Conservation (phyloP, 768 basidiomycete genomes). For the Hericium alpestre region DNA sequence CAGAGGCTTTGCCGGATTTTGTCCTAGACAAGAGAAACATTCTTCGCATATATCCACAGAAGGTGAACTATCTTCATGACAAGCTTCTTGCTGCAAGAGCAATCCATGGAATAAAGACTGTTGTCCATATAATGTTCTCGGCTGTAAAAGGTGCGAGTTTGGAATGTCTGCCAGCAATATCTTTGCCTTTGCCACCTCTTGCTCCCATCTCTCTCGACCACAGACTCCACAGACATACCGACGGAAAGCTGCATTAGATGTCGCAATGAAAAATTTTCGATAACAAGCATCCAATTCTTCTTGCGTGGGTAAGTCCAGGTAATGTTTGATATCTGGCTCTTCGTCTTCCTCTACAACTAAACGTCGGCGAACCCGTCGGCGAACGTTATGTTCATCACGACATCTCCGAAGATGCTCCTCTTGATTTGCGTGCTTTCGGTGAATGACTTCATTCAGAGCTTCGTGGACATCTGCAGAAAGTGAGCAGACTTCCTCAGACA, state of each 20-base stretch:
- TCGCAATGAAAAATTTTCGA: neutral
- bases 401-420: too few relatives aligned
- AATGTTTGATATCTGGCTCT: neutral
- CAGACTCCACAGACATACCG: neutral
- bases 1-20: neutral
- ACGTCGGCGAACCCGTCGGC: too few relatives aligned
- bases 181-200: neutral
- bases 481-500: too few relatives aligned
- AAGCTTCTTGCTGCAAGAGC: neutral
- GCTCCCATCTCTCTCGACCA: neutral
- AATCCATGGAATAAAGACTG: neutral
- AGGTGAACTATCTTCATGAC: neutral
- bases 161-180: neutral
- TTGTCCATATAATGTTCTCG: neutral
- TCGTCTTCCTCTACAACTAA: too few relatives aligned
- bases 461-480: too few relatives aligned
- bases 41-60: neutral
- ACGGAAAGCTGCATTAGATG: neutral
- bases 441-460: too few relatives aligned
- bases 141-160: neutral
- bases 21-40: neutral
- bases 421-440: too few relatives aligned
- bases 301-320: neutral
- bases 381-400: too few relatives aligned
- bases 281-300: neutral